Base-by-base conservation (phyloP, 345 rosid genomes). In the Turritis glabra region DNA sequence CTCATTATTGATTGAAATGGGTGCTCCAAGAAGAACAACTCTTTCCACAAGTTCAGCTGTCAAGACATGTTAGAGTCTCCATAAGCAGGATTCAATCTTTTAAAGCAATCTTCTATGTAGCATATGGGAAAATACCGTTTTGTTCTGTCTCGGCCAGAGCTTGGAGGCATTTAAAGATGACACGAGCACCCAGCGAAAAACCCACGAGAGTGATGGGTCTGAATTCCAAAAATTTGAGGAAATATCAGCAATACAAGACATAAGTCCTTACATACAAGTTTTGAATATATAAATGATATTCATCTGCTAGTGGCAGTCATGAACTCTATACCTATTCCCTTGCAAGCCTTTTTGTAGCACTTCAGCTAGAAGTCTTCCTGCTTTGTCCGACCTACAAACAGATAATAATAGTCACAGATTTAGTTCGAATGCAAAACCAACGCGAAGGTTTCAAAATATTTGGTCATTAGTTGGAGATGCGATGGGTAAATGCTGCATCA, bases 201-300 rank as follows among this genome's bases (percentile, higher is more conserved):
- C 97, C 97, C 72, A 92, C 83, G 8, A 95, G 96, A 1, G 97
- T 92, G 74, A 92, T 89, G 25, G 99, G 99, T 86, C 99, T 94
- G 80, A 65, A 64, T 87, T 91, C 85, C 85, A 84, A 82, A 54
- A 63, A 69, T 67, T 77, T 64, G 29, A 32, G 11, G 19, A 70
- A 5, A 44, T 18, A 55, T 44, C 27, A 58, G 68, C 4, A 37
- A 12, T 13, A 29, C 8, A 65, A 58, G 26, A 22, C 41, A 13
- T 21, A 40, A 21, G 7, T 29, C 38, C 11, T 35, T 30, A 11
- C 3, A 40, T n/a, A n/a, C n/a, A n/a, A n/a, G n/a, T n/a, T n/a
- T n/a, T n/a, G n/a, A n/a, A n/a, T 4, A 17, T 7, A 63, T 19
- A 52, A 18, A n/a, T 59, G 3, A 13, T 10, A 40, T 73, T 47